A percentile compares a stretch with the other conserved stretches of the same genome.
Conservation (phyloP, 2,329 filamentous ascomycete species). For the Talaromyces marneffei region DNA sequence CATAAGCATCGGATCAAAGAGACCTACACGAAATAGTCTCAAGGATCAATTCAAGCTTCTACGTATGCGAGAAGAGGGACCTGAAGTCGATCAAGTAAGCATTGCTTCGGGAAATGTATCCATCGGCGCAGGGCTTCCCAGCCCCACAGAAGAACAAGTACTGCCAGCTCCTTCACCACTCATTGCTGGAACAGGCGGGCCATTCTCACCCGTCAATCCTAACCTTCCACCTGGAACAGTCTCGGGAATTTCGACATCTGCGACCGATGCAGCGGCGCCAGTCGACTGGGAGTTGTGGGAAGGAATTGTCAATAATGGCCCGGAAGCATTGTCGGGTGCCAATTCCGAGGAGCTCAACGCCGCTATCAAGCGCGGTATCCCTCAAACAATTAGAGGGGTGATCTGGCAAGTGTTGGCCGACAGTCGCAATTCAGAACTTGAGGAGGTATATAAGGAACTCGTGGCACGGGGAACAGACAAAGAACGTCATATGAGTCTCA, state of each 20-base stretch:
- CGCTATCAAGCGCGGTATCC: slow-evolving; percentile 89
- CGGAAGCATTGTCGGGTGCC: slow-evolving; percentile 76
- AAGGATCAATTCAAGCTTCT: slow-evolving; percentile 75
- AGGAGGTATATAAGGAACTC: slow-evolving; percentile 78
- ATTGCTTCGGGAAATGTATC: slow-evolving; percentile 40
- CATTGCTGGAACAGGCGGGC: slow-evolving; percentile 20
- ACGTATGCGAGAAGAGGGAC: slow-evolving; percentile 66
- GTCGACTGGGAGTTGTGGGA: slow-evolving; percentile 99
- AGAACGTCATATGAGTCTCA: slow-evolving; percentile 57
- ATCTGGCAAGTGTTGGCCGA: slow-evolving; percentile 97
- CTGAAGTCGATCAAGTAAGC: slow-evolving; percentile 53
- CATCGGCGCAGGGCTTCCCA: slow-evolving; percentile 40
- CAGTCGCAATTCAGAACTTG: slow-evolving; percentile 87
- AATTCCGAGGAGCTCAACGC: slow-evolving; percentile 84
- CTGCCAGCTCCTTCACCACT: slow-evolving; percentile 23
- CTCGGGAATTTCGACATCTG: slow-evolving; percentile 68
- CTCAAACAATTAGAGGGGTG: slow-evolving; percentile 90
- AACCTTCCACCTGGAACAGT: slow-evolving; percentile 78
- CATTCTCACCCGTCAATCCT: slow-evolving; percentile 57
- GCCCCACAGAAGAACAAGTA: slow-evolving; percentile 45
- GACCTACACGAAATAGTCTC: slow-evolving; percentile 57
- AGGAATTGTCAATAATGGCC: slow-evolving; percentile 88
- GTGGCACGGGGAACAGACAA: slow-evolving; percentile 74
- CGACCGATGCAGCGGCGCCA: slow-evolving; percentile 57
- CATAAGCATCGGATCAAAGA: slow-evolving; percentile 42